A percentile compares a stretch with the other conserved stretches of the same genome.
phyloP scores from a whole-genome alignment of 495 filamentous ascomycete genomes.

The Tetracladium setigerum region DNA sequence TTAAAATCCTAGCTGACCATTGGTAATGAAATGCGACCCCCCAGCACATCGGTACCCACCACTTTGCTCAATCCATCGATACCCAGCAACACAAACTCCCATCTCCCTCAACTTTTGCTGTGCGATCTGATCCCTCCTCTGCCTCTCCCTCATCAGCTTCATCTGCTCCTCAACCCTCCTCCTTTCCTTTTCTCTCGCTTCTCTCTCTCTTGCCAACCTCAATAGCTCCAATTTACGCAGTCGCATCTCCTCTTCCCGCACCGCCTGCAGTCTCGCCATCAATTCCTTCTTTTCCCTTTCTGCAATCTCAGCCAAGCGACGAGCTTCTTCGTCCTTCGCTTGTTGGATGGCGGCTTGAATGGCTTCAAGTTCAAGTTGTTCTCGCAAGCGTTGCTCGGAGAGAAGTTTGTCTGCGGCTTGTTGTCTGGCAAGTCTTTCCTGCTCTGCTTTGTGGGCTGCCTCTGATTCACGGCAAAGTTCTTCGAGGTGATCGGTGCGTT shows the following conservation, averaged over 20 bases:
- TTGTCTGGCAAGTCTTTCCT: conserved; percentile 22
- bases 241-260: conserved; percentile 27
- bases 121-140: conserved; percentile 30
- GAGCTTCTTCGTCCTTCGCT: conserved; percentile 22
- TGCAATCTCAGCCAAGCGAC: background rate
- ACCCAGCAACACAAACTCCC: conserved; percentile 45
- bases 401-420: conserved; percentile 18
- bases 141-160: conserved; percentile 14
- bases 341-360: background rate
- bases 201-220: too few relatives aligned
- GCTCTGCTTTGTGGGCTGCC: conserved; percentile 15
- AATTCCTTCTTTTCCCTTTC: background rate
- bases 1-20: conserved; percentile 24
- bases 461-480: conserved; percentile 19
- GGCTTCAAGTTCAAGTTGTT: conserved; percentile 9
- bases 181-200: conserved; percentile 21
- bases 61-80: conserved; percentile 44
- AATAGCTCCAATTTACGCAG: too few relatives aligned
- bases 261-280: background rate
- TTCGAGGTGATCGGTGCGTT: too few relatives aligned
- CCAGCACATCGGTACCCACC: conserved; percentile 47
- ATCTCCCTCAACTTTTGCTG: conserved; percentile 38
- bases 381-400: conserved; percentile 18
- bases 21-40: conserved; percentile 39
- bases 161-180: conserved; percentile 4